These are phyloP conservation scores for Parathielavia appendiculata DNA, from an alignment of 495 filamentous ascomycete genomes.

Conservation along the genomic window DNA sequence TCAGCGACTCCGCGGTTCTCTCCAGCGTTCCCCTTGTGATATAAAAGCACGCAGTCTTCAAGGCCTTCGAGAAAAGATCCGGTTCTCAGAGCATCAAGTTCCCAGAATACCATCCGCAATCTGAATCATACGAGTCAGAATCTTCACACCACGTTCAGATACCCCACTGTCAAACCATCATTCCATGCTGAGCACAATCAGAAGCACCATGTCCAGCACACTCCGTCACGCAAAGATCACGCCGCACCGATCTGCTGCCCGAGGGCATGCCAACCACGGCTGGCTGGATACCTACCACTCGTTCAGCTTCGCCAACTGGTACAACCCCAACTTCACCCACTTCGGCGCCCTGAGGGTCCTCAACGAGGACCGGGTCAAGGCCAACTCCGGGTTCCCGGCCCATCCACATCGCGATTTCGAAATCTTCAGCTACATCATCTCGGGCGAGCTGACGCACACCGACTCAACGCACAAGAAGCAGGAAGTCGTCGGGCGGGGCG, in stretches of 20 bases:
- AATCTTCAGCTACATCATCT: conserved; percentile 78
- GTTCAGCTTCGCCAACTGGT: conserved; percentile 73
- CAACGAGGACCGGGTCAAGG: conserved; percentile 74
- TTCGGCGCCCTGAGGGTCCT: conserved; percentile 72
- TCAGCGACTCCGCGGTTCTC: not conserved
- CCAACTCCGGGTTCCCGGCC: conserved; percentile 66
- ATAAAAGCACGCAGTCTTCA: not conserved
- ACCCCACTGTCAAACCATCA: not conserved
- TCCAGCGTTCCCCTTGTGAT: not conserved
- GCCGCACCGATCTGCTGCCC: conserved; percentile 53
- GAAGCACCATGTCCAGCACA: conserved; percentile 49
- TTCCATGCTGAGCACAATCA: conserved; percentile 23
- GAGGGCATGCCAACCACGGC: conserved; percentile 71
- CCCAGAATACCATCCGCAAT: not conserved
- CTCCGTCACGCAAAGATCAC: conserved; percentile 60
- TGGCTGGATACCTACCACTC: conserved; percentile 85
- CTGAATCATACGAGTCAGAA: too few relatives aligned
- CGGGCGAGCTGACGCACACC: conserved; percentile 73
- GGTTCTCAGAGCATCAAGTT: not conserved
- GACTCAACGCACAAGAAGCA: conserved; percentile 65
- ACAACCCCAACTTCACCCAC: conserved; percentile 55
- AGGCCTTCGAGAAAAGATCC: too few relatives aligned
- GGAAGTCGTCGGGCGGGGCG: conserved; percentile 61
- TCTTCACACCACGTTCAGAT: conserved; percentile 16
- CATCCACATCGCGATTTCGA: conserved; percentile 78